Evolutionary conservation across 2,329 filamentous ascomycete genomes (phyloP).

Genomic region (Apiospora rasikravindrae): DNA sequence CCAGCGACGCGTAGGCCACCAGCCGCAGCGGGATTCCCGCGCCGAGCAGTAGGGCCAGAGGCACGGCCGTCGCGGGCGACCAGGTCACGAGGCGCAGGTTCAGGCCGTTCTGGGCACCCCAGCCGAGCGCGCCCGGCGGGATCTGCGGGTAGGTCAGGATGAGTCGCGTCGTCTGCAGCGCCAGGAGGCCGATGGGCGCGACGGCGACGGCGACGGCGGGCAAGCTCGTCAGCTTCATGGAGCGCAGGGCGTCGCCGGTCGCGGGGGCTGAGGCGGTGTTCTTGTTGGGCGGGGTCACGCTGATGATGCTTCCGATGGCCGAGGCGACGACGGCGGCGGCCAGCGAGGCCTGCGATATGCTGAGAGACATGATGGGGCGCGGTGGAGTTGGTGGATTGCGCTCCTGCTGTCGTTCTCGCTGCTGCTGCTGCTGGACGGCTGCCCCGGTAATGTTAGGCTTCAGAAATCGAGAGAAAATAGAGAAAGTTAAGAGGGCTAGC

Average conservation of each 20-base stretch:
- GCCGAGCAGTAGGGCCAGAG: conserved; percentile 40
- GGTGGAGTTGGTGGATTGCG: not conserved
- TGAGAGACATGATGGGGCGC: not conserved
- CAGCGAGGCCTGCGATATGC: conserved; percentile 25
- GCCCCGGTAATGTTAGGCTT: not conserved
- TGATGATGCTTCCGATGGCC: conserved; percentile 37
- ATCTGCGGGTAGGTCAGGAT: conserved; percentile 29
- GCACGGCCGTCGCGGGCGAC: conserved; percentile 42
- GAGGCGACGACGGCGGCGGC: conserved; percentile 35
- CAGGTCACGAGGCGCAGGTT: conserved; percentile 42
- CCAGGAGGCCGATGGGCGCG: conserved; percentile 33
- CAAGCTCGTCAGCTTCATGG: conserved; percentile 36
- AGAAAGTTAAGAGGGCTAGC: not conserved
- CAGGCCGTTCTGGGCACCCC: conserved; percentile 40
- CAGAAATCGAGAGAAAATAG: not conserved
- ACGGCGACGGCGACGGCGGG: conserved; percentile 30
- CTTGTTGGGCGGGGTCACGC: conserved; percentile 39
- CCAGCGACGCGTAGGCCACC: conserved; percentile 50
- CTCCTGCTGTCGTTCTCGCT: not conserved
- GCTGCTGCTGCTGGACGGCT: not conserved
- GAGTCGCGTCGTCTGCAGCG: conserved; percentile 30
- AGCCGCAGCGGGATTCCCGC: conserved; percentile 38
- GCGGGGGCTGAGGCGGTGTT: not conserved
- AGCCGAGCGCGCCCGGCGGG: conserved; percentile 33
- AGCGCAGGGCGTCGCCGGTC: conserved; percentile 7